Conservation (phyloP, 176 grass and related monocot species). For the Hordeum vulgare region DNA sequence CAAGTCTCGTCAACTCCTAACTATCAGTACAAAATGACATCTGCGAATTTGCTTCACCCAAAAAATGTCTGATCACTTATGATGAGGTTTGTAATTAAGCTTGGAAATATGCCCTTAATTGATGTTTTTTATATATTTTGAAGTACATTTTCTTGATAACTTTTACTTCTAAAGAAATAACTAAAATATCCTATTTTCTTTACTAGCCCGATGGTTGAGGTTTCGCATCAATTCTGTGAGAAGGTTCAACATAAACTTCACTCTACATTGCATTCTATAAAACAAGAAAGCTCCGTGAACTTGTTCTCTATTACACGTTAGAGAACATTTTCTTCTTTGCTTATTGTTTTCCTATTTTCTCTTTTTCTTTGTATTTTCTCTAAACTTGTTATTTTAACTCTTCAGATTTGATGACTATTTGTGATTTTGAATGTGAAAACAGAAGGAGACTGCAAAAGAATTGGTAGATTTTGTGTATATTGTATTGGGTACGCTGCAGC, state of each 20-base stretch:
- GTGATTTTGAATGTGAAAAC: slow-evolving; percentile 61
- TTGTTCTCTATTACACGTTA: slow-evolving; percentile 83
- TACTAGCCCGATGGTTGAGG: slow-evolving; percentile 68
- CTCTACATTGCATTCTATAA: slow-evolving; percentile 89
- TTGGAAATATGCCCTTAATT: neutral
- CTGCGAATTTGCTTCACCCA: too few species aligned
- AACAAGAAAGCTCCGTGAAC: slow-evolving; percentile 67
- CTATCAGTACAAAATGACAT: too few species aligned
- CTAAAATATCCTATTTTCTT: slow-evolving; percentile 5
- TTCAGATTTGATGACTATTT: neutral
- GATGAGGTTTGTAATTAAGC: neutral
- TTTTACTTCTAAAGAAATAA: neutral
- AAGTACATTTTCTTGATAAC: neutral
- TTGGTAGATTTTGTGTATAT: slow-evolving; percentile 72
- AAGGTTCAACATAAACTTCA: slow-evolving; percentile 89
- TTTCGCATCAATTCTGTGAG: slow-evolving; percentile 65
- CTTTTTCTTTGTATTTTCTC: neutral
- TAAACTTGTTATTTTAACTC: neutral
- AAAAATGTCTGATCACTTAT: neutral
- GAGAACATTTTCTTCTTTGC: slow-evolving; percentile 8
- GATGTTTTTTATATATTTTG: neutral
- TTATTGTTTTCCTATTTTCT: too few species aligned
- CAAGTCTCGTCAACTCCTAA: too few species aligned
- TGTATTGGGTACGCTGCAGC: slow-evolving; percentile 73
- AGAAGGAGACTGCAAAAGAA: slow-evolving; percentile 46